phyloP scores from a whole-genome alignment of 805 yeast genomes.

The Teunomyces tritomae region DNA sequence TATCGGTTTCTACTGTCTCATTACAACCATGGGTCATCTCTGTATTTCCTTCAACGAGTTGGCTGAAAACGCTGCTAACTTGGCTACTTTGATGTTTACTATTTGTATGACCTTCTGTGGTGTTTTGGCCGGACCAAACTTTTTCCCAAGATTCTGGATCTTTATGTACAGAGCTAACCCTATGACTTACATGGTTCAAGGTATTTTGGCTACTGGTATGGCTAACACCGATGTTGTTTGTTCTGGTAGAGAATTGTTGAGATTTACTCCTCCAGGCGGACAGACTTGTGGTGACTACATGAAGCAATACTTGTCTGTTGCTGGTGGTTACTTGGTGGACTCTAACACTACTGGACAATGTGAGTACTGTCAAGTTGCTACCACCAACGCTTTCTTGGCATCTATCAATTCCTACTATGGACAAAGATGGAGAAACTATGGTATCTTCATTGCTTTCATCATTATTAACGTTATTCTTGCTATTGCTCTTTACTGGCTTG shows the following conservation, averaged over 20 bases:
- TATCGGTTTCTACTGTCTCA: constrained; percentile 24
- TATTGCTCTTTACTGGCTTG: constrained; percentile 35
- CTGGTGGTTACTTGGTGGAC: constrained; percentile 50
- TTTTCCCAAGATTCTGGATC: constrained; percentile 48
- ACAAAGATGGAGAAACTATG: constrained; percentile 26
- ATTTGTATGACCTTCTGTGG: constrained; percentile 38
- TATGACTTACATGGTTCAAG: constrained; percentile 64
- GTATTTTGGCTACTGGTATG: constrained; percentile 34
- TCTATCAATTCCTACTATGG: constrained; percentile 38
- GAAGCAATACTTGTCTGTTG: constrained; percentile 26
- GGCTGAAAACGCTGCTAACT: constrained; percentile 35
- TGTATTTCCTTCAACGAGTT: constrained; percentile 28
- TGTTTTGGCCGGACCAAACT: constrained; percentile 29
- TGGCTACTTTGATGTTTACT: constrained; percentile 27
- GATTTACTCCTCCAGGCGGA: constrained; percentile 21
- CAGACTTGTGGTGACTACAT: constrained; percentile 21
- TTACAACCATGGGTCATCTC: constrained; percentile 29
- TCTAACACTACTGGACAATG: constrained; percentile 49
- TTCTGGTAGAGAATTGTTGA: constrained; percentile 19
- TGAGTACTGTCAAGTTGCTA: constrained; percentile 52
- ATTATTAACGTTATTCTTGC: constrained; percentile 23
- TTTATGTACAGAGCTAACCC: constrained; percentile 74
- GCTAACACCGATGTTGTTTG: constrained; percentile 38
- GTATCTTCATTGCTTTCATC: constrained; percentile 24
- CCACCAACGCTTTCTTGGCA: constrained; percentile 58